Evolutionary conservation across 768 basidiomycete species (phyloP), one percentile per base, ranked within the genome.

Genomic region (Podaxis mareebaensis): DNA sequence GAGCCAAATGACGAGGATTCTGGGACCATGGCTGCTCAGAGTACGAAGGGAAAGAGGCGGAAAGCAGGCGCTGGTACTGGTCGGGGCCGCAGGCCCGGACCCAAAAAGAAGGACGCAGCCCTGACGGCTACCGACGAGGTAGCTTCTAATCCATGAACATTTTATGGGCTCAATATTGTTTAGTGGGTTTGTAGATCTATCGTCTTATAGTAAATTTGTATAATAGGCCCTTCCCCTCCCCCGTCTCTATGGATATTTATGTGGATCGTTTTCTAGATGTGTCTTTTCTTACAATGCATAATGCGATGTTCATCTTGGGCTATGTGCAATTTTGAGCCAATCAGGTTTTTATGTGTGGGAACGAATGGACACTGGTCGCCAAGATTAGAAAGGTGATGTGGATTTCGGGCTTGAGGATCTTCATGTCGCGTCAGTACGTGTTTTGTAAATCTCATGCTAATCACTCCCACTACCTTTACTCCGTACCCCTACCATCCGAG

Each of bases 41-140:
- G 69, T 44, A 68, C 71, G 3, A 79, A 80, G 49, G 81, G 79
- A 26, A 81, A 79, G 68, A 81, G 78, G 67, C 76, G 80, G 42
- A 81, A 77, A 67, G 10, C 73, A 12, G 77, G 75, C 17, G 71
- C 69, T 3, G 74, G 76, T 24, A 73, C 73, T 33, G 67, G 75
- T 36, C 77, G 80, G 30, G 78, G 80, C 58, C 76, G 81, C 33
- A 79, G 78, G 55, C 70, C 77, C 54, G 74, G 74, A 44, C 73
- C 74, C 10, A 81, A 75, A 71, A 81, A 76, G 70, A 78, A 76
- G 63, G 64, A 68, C 26, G 66, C 55, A 36, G 38, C 62, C 26
- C 17, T 26, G 33, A 26, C 46, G 20, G 61, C 48, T 24, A 51
- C 44, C 11, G 61, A 62, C 22, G 61, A 62, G 13, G 28, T 62